Conservation (phyloP, 2,329 filamentous ascomycete species). For the Diaporthe sp. region DNA sequence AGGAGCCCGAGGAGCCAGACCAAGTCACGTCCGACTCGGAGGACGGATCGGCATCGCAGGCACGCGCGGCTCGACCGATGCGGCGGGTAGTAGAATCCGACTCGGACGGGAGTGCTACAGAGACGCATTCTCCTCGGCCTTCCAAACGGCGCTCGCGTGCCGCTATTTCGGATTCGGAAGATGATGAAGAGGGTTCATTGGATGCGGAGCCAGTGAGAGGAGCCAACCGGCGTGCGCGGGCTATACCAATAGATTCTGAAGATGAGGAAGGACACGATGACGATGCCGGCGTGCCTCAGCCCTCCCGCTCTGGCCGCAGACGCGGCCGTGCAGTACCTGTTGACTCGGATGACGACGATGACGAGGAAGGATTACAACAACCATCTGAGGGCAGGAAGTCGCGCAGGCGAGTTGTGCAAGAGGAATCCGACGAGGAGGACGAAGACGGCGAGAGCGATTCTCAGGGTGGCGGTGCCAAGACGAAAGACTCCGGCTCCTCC, state of each 20-base stretch:
- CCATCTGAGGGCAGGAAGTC: background rate
- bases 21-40: constrained; percentile 3
- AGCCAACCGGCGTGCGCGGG: constrained; percentile 7
- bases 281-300: background rate
- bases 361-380: constrained; percentile 7
- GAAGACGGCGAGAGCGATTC: constrained; percentile 9
- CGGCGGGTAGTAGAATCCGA: constrained; percentile 23
- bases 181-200: constrained; percentile 3
- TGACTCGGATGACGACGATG: constrained; percentile 31
- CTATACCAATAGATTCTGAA: constrained; percentile 1
- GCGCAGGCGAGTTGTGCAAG: background rate
- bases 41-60: background rate
- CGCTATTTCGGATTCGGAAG: constrained; percentile 28
- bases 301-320: background rate
- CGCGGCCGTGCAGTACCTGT: background rate
- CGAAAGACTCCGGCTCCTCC: background rate
- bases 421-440: constrained; percentile 27
- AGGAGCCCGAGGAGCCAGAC: background rate
- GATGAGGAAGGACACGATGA: constrained; percentile 15
- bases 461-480: background rate
- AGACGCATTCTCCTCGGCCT: background rate
- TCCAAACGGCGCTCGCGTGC: background rate
- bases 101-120: constrained; percentile 23
- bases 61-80: background rate
- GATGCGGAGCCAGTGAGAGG: background rate